A percentile compares a stretch with the other conserved stretches of the same genome.
phyloP scores from a whole-genome alignment of 2,329 filamentous ascomycete species.

The Pseudogymnoascus sp. region DNA sequence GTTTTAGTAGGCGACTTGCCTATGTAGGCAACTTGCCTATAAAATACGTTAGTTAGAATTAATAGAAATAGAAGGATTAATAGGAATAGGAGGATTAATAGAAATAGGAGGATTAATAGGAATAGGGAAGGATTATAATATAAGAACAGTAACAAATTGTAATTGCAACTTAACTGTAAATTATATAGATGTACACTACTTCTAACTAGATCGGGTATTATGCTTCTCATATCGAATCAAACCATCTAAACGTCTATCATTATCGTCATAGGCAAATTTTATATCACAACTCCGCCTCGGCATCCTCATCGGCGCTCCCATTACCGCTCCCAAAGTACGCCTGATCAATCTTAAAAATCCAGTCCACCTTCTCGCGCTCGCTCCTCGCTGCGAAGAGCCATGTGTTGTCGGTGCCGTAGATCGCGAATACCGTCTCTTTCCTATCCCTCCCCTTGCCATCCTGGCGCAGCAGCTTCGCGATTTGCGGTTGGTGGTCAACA shows the following conservation, averaged over 20 bases:
- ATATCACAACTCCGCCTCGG: background rate
- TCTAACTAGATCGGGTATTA: conserved; percentile 4
- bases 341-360: conserved; percentile 93
- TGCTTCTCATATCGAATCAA: background rate
- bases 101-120: no score
- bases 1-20: no score
- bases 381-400: conserved; percentile 88
- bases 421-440: conserved; percentile 63
- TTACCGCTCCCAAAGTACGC: conserved; percentile 27
- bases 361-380: conserved; percentile 90
- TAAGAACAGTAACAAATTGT: no score
- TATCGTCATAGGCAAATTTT: background rate
- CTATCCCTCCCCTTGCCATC: conserved; percentile 28
- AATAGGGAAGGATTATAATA: no score
- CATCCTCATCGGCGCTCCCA: conserved; percentile 9
- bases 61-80: no score
- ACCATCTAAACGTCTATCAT: background rate
- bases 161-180: background rate
- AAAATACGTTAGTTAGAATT: no score
- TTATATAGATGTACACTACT: background rate
- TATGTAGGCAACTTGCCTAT: no score
- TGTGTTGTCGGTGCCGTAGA: conserved; percentile 90
- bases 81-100: no score
- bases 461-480: conserved; percentile 61
- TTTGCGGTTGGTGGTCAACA: conserved; percentile 87